Conservation (phyloP, 352 stramenopile genomes). For the Globisporangium irregulare region DNA sequence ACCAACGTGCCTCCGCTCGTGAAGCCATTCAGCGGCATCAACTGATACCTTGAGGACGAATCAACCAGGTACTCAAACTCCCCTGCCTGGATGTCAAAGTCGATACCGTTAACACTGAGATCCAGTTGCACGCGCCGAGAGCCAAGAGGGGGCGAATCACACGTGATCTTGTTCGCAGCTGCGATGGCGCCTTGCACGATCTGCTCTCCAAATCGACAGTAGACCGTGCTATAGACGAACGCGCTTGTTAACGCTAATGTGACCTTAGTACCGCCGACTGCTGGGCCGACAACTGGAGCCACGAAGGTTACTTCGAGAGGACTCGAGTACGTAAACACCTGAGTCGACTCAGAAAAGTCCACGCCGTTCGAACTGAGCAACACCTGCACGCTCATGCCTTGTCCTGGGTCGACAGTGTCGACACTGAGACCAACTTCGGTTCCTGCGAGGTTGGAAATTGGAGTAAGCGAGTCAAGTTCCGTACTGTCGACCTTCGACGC, state of each 20-base stretch:
- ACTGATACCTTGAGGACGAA: slow-evolving; percentile 19
- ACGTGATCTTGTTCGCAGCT: slow-evolving; percentile 23
- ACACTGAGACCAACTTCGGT: neutral
- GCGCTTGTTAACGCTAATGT: slow-evolving; percentile 24
- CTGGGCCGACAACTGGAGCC: slow-evolving; percentile 44
- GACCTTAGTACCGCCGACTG: slow-evolving; percentile 56
- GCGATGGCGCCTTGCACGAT: slow-evolving; percentile 28
- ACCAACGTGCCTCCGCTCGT: slow-evolving; percentile 54
- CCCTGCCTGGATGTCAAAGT: slow-evolving; percentile 47
- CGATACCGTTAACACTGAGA: slow-evolving; percentile 41
- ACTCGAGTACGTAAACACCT: slow-evolving; percentile 44
- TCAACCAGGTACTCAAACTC: slow-evolving; percentile 48
- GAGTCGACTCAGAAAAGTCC: slow-evolving; percentile 30
- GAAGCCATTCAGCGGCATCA: slow-evolving; percentile 43
- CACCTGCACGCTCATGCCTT: slow-evolving; percentile 22
- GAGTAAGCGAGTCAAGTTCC: neutral
- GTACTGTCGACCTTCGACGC: neutral
- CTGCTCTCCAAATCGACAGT: slow-evolving; percentile 54
- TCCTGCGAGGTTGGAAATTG: neutral
- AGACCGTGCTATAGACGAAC: slow-evolving; percentile 27
- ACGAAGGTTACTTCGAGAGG: slow-evolving; percentile 33
- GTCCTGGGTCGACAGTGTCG: slow-evolving; percentile 13
- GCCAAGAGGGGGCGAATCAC: slow-evolving; percentile 20
- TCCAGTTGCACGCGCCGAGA: slow-evolving; percentile 25
- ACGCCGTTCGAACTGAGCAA: slow-evolving; percentile 30